phyloP scores from a whole-genome alignment of 345 rosid species.

The Melaleuca alternifolia region DNA sequence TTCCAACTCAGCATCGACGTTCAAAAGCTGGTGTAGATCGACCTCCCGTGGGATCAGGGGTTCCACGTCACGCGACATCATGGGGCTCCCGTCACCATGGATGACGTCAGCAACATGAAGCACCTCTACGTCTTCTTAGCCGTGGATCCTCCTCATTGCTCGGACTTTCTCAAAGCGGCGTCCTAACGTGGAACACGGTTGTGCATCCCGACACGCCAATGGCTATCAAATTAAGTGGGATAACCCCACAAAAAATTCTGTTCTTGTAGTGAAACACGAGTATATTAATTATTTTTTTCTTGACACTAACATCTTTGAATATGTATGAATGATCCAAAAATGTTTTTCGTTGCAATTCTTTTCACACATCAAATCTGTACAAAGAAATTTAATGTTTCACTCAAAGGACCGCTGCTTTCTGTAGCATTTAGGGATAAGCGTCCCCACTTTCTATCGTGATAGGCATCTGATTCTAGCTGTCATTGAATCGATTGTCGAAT shows the following conservation, averaged over 20 bases:
- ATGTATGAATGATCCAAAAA: not conserved
- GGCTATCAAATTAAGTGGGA: not conserved
- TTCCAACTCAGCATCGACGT: not conserved
- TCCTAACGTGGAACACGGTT: not conserved
- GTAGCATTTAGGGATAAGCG: too few species aligned
- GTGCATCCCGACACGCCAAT: not conserved
- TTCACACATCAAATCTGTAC: too few species aligned
- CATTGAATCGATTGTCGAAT: not conserved
- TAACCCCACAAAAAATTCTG: not conserved
- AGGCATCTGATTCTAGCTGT: not conserved
- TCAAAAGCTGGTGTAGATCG: not conserved
- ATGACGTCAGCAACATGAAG: not conserved
- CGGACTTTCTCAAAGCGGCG: not conserved
- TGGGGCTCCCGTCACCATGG: not conserved
- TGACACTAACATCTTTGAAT: not conserved
- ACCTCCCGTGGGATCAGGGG: not conserved
- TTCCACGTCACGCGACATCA: not conserved
- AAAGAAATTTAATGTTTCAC: not conserved
- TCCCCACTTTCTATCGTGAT: not conserved
- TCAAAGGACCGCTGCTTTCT: accelerated
- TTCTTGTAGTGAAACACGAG: not conserved
- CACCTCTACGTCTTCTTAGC: not conserved
- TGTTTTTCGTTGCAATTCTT: too few species aligned
- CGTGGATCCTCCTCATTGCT: not conserved
- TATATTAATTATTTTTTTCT: not conserved